phyloP scores from a whole-genome alignment of 2,329 filamentous ascomycete species.

The Lasiodiplodia theobromae region DNA sequence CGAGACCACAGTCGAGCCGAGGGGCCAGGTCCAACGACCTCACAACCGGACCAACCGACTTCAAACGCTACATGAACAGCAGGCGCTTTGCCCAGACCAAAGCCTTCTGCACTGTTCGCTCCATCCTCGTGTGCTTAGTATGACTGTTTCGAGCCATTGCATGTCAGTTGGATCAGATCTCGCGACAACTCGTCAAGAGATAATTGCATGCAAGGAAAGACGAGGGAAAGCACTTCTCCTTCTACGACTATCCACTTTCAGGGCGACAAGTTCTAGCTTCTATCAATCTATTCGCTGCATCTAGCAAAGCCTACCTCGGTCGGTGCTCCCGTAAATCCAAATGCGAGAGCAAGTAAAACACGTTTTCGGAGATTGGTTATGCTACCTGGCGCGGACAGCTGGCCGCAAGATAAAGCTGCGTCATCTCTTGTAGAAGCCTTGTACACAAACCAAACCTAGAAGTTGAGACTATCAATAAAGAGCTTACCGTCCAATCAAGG shows the following conservation, averaged over 20 bases:
- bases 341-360: not conserved
- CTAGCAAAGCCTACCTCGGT: not conserved
- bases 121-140: not conserved
- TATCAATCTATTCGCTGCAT: conserved; percentile 1
- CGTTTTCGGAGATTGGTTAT: not conserved
- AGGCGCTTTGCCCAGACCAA: not conserved
- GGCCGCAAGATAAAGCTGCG: not conserved
- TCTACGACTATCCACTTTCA: not conserved
- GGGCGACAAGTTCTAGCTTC: conserved; percentile 2
- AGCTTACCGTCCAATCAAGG: conserved; percentile 2
- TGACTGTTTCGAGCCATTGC: not conserved
- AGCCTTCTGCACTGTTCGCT: not conserved
- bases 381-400: not conserved
- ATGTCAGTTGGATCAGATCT: not conserved
- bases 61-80: too few species aligned
- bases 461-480: conserved; percentile 17
- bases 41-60: too few species aligned
- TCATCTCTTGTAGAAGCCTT: not conserved
- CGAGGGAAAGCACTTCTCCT: not conserved
- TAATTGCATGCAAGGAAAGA: not conserved
- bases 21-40: too few species aligned
- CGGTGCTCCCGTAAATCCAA: not conserved
- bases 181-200: not conserved
- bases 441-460: not conserved
- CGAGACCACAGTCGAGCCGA: too few species aligned